Base-by-base conservation (phyloP, 2,329 filamentous ascomycete species). In the Cladosporium sp. region DNA sequence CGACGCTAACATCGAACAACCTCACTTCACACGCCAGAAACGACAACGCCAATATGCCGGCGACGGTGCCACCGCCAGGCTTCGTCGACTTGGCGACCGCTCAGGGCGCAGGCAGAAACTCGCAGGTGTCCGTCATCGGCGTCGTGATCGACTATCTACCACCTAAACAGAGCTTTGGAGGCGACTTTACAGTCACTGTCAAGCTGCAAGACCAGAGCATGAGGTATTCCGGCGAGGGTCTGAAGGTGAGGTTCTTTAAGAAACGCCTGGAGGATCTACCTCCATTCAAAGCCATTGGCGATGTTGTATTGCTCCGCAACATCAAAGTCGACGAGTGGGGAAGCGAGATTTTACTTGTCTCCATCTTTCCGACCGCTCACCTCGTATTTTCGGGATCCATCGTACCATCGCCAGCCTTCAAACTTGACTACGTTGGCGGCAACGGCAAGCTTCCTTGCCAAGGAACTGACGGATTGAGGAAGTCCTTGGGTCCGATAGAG, bases 101-200 rank as follows among this genome's bases (percentile, higher is more conserved):
- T 11, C 67, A 69, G 46, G 63, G 64, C 16, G 49, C 66, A 18
- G 53, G 64, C 13, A 28, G 62, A 3, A 36, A 65, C 48, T 68
- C 72, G 68, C 71, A 75, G 64, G 80, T 88, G 68, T 89, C 81
- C 76, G 78, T 95, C 48, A 84, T 92, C 59, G 93, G 92, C 1
- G 77, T 94, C 5, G 85, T 94, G 3, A 85, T 86, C 60, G 91
- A 94, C 70, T 83, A 82, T 58, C 82, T 86, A 65, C 76, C 82
- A 0, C 85, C 87, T 0, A 81, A 80, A 0, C 64, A 74, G 13
- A 87, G 87, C 1, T 79, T 67, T 63, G 83, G 85, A 25, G 72
- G 75, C 26, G 67, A 76, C 18, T 68, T 65, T 46, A 70, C 72
- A 67, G 60, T 74, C 58, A 75, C 77, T 16, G 77, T 81, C 69